phyloP scores from a whole-genome alignment of 2,329 filamentous ascomycete genomes.

The Nemania sp. region DNA sequence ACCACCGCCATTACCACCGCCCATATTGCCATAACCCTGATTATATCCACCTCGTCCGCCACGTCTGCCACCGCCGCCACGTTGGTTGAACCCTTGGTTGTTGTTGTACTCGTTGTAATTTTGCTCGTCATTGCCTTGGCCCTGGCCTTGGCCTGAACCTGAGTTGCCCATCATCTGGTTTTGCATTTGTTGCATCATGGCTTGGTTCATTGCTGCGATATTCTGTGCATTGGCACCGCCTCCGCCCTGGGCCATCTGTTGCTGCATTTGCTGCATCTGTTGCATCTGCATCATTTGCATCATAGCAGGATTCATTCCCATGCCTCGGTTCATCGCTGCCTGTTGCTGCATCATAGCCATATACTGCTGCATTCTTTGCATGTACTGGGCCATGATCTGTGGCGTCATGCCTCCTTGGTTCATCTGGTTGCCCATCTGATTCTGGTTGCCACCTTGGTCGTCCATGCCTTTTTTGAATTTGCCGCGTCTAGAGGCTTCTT shows the following conservation, averaged over 20 bases:
- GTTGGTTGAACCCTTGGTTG: constrained; percentile 36
- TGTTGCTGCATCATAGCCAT: constrained; percentile 94
- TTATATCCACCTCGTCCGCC: constrained; percentile 44
- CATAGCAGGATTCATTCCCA: constrained; percentile 74
- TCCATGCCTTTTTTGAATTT: constrained; percentile 62
- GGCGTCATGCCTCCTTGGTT: constrained; percentile 72
- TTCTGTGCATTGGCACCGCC: constrained; percentile 42
- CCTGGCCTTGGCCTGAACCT: constrained; percentile 41
- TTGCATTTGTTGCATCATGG: constrained; percentile 62
- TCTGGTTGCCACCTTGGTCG: constrained; percentile 38
- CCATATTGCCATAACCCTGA: constrained; percentile 44
- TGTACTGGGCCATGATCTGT: constrained; percentile 97
- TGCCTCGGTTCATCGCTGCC: constrained; percentile 79
- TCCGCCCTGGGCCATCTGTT: constrained; percentile 47
- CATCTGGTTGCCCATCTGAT: constrained; percentile 39
- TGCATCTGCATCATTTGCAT: constrained; percentile 79
- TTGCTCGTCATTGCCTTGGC: constrained; percentile 37
- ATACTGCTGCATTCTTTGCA: constrained; percentile 98
- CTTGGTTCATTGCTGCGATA: constrained; percentile 52
- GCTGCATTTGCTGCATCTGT: constrained; percentile 69
- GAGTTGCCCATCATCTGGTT: constrained; percentile 42
- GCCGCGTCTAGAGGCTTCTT: constrained; percentile 67
- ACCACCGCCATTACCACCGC: constrained; percentile 50
- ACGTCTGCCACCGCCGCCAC: constrained; percentile 37
- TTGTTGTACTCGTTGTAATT: constrained; percentile 36